These are phyloP conservation scores for Trypanosoma scelopori DNA, from an alignment of 208 protist species.

Conservation along the genomic window DNA sequence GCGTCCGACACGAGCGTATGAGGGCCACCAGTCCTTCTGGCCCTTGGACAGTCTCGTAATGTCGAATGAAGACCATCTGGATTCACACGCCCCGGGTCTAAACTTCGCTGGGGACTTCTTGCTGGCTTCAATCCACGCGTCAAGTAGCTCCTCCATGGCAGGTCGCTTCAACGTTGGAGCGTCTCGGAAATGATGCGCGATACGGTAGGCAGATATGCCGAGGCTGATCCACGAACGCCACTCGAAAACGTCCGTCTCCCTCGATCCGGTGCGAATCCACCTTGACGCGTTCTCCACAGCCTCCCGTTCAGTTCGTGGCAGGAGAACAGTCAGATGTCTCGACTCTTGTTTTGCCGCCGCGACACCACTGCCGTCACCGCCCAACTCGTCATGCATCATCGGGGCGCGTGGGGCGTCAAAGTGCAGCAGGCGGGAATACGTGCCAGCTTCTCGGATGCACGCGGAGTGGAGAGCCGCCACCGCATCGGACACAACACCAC, in stretches of 20 bases:
- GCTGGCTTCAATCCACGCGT: conserved; percentile 81
- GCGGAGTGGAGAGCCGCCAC: conserved; percentile 77
- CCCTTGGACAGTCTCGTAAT: conserved; percentile 37
- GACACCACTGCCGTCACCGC: conserved; percentile 7
- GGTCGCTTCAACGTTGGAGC: conserved; percentile 44
- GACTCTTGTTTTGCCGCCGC: background rate
- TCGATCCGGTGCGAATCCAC: conserved; percentile 64
- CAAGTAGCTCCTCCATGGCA: conserved; percentile 80
- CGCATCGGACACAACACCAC: conserved; percentile 61
- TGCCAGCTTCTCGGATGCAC: conserved; percentile 62
- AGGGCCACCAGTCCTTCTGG: conserved; percentile 58
- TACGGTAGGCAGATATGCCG: conserved; percentile 69
- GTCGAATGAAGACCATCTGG: conserved; percentile 67
- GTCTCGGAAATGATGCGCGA: conserved; percentile 79
- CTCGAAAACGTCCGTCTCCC: conserved; percentile 69
- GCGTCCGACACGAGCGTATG: conserved; percentile 70
- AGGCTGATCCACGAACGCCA: conserved; percentile 83
- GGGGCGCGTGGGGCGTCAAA: conserved; percentile 50
- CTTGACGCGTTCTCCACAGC: conserved; percentile 60
- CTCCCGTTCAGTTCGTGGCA: conserved; percentile 74
- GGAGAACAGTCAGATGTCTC: conserved; percentile 32
- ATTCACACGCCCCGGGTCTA: conserved; percentile 64
- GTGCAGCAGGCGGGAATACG: conserved; percentile 61
- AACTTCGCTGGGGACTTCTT: conserved; percentile 73
- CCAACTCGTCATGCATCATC: background rate